Percentiles rank a stretch among this genome's conserved stretches.
phyloP scores from a whole-genome alignment of 768 basidiomycete species.

The Piloderma croceum region DNA sequence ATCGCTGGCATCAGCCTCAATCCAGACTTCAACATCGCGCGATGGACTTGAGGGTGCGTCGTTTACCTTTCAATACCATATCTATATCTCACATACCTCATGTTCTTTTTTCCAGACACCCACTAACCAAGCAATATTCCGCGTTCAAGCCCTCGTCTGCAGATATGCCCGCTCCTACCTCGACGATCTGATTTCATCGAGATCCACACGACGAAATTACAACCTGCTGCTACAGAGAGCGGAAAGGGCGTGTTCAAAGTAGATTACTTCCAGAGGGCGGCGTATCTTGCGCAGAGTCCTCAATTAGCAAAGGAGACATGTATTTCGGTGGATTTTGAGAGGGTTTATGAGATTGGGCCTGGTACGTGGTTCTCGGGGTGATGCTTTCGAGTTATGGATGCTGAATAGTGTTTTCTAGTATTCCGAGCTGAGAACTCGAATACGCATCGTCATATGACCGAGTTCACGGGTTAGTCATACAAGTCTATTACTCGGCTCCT shows the following conservation, averaged over 20 bases:
- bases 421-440: conserved; percentile 42
- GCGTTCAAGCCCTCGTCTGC: conserved; percentile 37
- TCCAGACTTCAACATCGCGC: conserved; percentile 45
- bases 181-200: conserved; percentile 46
- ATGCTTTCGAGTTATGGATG: no score
- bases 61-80: conserved; percentile 2
- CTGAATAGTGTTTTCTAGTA: no score
- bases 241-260: conserved; percentile 51
- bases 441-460: conserved; percentile 51
- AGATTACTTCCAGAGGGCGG: conserved; percentile 43
- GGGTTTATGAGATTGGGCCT: conserved; percentile 46
- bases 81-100: conserved; percentile 1
- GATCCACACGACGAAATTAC: conserved; percentile 49
- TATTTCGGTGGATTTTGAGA: conserved; percentile 48
- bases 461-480: conserved; percentile 50
- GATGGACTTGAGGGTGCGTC: conserved; percentile 36
- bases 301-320: conserved; percentile 53
- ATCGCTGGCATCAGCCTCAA: conserved; percentile 26
- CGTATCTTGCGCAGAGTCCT: conserved; percentile 48
- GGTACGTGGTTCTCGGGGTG: no score
- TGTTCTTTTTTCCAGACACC: conserved; percentile 23
- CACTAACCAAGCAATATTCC: conserved; percentile 45
- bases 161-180: conserved; percentile 39
- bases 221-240: conserved; percentile 46
- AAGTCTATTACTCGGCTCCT: no score